Evolutionary conservation across 805 yeast genomes (phyloP), one percentile per base, ranked within the genome.

Genomic region (Metschnikowia dekortorum): DNA sequence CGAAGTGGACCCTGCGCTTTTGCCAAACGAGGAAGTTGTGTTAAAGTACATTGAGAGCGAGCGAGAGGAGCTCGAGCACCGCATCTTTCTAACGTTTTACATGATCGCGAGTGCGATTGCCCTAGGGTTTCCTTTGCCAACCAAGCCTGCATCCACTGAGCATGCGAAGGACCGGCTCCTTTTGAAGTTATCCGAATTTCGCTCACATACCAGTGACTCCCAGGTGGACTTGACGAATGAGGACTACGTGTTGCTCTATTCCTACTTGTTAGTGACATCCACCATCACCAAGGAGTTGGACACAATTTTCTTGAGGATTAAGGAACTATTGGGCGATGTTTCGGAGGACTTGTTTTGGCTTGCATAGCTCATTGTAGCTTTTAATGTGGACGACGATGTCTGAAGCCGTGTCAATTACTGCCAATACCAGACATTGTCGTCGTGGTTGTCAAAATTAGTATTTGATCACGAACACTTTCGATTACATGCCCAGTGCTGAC

Each of bases 81-180:
- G 92, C 16, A 79, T 88, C 2, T 88, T 88, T 55, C 68, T 88
- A 52, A 81, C 85, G 6, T 88, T 88, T 62, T 89, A 89, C 68
- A 83, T 84, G 85, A 68, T 85, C 13, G 83, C 95, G 2, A 82
- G 92, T 9, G 86, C 95, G 0, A 73, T 88, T 70, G 78, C 81
- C 39, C 69, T 88, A 8, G 89, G 90, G 2, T 81, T 87, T 50
- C 96, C 96, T 2, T 62, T 88, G 26, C 95, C 96, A 0, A 80
- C 78, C 26, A 83, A 83, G 56, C 84, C 91, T 1, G 92, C 94
- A 0, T 82, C 88, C 0, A 84, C 89, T 0, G 87, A 80, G 39
- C 87, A 84, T 61, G 84, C 94, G 0, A 80, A 83, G 57, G 88
- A 84, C 53, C 66, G 90, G 33, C 73, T 88, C 71, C 71, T 87